Evolutionary conservation across 805 yeast genomes (phyloP).

Genomic region (Torulaspora maleeae): DNA sequence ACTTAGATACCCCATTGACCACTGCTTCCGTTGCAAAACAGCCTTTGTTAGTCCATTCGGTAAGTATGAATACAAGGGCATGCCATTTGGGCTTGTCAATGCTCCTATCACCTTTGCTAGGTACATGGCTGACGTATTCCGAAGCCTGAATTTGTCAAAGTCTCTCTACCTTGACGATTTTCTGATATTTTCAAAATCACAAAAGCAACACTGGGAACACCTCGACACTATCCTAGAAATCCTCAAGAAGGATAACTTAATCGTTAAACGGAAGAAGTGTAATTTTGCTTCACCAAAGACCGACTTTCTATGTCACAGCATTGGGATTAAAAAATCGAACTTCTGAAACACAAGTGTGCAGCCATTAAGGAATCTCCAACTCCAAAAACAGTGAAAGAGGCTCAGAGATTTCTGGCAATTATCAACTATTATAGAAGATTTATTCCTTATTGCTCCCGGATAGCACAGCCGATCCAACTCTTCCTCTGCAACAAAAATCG

Average conservation of each 20-base stretch:
- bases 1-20: too few species aligned
- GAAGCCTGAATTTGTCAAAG: conserved; percentile 12
- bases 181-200: conserved; percentile 7
- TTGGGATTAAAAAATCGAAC: conserved; percentile 10
- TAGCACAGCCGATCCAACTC: conserved; percentile 10
- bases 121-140: conserved; percentile 20
- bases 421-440: conserved; percentile 17
- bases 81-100: conserved; percentile 21
- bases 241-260: neutral
- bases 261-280: conserved; percentile 17
- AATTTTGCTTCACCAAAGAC: conserved; percentile 7
- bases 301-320: conserved; percentile 14
- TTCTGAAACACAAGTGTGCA: conserved; percentile 14
- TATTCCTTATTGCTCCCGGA: conserved; percentile 13
- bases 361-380: conserved; percentile 13
- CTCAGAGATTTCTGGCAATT: conserved; percentile 19
- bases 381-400: conserved; percentile 12
- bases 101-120: conserved; percentile 20
- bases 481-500: conserved; percentile 6
- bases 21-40: too few species aligned
- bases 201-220: conserved; percentile 17
- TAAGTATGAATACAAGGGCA: conserved; percentile 15
- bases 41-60: conserved; percentile 15
- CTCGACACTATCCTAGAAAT: conserved; percentile 10
- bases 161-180: conserved; percentile 21